A percentile compares a stretch with the other conserved stretches of the same genome.
Evolutionary conservation across 176 grass and related monocot genomes (phyloP).

Genomic region (Poa annua): DNA sequence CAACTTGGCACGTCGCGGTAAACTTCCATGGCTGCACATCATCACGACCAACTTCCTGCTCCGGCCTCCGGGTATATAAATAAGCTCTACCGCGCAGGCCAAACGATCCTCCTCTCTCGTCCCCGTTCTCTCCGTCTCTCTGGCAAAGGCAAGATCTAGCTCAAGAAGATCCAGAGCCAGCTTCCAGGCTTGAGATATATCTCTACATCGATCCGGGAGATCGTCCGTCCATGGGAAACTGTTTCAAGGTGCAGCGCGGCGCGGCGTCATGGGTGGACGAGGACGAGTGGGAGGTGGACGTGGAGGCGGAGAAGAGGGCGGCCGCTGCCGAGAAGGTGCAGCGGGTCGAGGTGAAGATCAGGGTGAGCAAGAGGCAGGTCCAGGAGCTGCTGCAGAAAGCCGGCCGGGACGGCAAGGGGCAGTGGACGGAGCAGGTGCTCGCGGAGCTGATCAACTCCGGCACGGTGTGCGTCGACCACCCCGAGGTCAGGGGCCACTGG

Average conservation of each 20-base stretch:
- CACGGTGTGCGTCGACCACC: conserved; percentile 29
- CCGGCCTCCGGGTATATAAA: conserved; percentile 27
- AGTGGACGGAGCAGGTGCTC: conserved; percentile 44
- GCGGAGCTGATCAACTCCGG: conserved; percentile 46
- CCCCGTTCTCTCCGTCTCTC: background rate
- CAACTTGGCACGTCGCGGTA: conserved; percentile 26
- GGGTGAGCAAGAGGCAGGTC: conserved; percentile 59
- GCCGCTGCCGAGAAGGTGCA: conserved; percentile 1
- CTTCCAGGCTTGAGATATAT: background rate
- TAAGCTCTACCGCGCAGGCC: background rate
- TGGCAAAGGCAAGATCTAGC: background rate
- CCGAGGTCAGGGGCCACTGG: conserved; percentile 43
- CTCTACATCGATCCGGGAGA: background rate
- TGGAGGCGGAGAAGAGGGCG: background rate
- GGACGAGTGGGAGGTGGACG: conserved; percentile 45
- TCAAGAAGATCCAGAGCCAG: background rate
- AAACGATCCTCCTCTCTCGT: background rate
- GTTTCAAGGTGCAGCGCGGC: conserved; percentile 40
- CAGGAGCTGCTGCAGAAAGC: conserved; percentile 56
- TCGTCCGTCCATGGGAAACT: conserved; percentile 61
- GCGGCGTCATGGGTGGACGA: conserved; percentile 61
- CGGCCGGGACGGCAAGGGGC: conserved; percentile 25
- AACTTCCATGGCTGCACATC: background rate
- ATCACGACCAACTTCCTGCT: background rate
- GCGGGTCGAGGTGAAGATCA: conserved; percentile 61